Evolutionary conservation across 106 monocot genomes (phyloP).

Genomic region (Gastrodia elata): DNA sequence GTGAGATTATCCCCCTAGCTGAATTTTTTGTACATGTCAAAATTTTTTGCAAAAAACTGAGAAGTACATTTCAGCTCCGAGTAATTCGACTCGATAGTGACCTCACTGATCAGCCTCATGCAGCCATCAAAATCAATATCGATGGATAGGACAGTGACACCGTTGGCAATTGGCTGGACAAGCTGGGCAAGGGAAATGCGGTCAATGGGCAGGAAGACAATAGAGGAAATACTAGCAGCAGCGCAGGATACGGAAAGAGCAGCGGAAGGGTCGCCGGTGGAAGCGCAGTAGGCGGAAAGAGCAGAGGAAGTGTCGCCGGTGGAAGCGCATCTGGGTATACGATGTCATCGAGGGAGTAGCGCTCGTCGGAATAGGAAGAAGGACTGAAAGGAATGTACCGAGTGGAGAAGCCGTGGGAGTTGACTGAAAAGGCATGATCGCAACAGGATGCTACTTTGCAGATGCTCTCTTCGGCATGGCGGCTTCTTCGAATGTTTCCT

Average conservation of each 20-base stretch:
- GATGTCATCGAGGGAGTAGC: constrained; percentile 83
- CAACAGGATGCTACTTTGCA: constrained; percentile 66
- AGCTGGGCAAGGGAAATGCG: background rate
- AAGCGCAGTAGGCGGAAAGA: constrained; percentile 44
- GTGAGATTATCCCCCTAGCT: too few species aligned
- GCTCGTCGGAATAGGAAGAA: constrained; percentile 19
- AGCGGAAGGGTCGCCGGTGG: constrained; percentile 76
- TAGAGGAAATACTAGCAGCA: background rate
- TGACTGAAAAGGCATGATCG: constrained; percentile 13
- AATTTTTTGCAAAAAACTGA: too few species aligned
- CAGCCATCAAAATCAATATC: constrained; percentile 5
- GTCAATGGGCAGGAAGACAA: background rate
- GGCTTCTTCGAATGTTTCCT: constrained; percentile 26
- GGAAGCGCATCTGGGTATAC: constrained; percentile 71
- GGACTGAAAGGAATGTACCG: constrained; percentile 50
- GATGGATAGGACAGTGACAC: background rate
- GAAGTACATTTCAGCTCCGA: too few species aligned
- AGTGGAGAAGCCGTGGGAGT: constrained; percentile 45
- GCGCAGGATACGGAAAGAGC: constrained; percentile 35
- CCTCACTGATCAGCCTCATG: constrained; percentile 1
- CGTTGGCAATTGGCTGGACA: constrained; percentile 3
- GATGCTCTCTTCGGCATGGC: constrained; percentile 77
- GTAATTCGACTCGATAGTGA: constrained; percentile 1
- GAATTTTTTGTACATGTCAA: too few species aligned
- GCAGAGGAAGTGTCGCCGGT: constrained; percentile 62